Evolutionary conservation across 768 basidiomycete species (phyloP), one percentile per base, ranked within the genome.

Genomic region (Mycena galopus): DNA sequence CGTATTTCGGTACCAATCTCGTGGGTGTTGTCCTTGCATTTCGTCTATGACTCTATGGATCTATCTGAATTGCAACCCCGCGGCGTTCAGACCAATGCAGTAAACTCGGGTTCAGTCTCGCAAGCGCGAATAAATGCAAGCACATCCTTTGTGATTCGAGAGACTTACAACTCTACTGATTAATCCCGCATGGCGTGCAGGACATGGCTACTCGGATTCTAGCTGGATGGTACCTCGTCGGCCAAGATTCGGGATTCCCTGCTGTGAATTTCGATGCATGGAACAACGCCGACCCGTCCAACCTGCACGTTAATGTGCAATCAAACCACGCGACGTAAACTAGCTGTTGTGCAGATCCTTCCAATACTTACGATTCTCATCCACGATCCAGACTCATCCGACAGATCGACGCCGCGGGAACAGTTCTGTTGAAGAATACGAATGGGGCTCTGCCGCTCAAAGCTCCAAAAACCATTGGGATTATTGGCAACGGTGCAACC

Each of bases 131-230:
- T 93, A n/a, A 87, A 90, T 77, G 89, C 84, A 80, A 77, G 86
- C 84, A 65, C 5, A 29, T 53, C 11, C 23, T 12, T 4, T 19
- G 44, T 4, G 19, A 47, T 47, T 21, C 35, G 16, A 47, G 7
- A 47, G 21, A 19, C 9, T 25, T 17, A 16, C 33, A n/a, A n/a
- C n/a, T n/a, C n/a, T 65, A 16, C 59, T 29, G 62, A 42, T 23
- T n/a, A n/a, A n/a, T 6, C 35, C 8, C 8, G 8, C 35, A 17
- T 8, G 59, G 19, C n/a, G 16, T 35, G 11, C 56, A 89, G 82
- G 90, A 95, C 78, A 87, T 94, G 87, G 93, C 93, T 0, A 88
- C 88, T 3, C 89, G 93, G 23, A 91, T 94, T 69, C 78, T 94
- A 12, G 91, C 92, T 21, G 87, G 87, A 9, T 94, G 90, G 87